These are phyloP conservation scores for Ophiocordyceps polyrhachis-furcata DNA, from an alignment of 2,329 filamentous ascomycete species.

Conservation along the genomic window DNA sequence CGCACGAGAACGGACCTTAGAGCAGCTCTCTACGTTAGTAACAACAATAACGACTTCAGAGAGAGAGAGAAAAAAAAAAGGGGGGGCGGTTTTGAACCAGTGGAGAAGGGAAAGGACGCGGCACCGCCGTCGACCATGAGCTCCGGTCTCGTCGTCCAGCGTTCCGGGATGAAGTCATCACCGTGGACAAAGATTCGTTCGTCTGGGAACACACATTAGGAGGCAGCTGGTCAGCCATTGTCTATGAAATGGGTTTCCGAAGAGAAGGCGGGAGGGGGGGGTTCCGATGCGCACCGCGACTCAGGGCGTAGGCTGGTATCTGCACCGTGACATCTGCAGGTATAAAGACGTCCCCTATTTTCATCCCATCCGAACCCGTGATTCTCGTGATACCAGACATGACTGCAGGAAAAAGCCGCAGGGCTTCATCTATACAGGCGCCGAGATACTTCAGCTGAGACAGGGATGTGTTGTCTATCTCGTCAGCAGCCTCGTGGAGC, in stretches of 20 bases:
- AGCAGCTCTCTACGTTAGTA: background rate
- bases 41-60: too few species aligned
- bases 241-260: background rate
- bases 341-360: slow-evolving; percentile 13
- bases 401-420: slow-evolving; percentile 9
- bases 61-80: too few species aligned
- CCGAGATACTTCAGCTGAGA: slow-evolving; percentile 12
- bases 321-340: slow-evolving; percentile 17
- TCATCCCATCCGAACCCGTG: slow-evolving; percentile 18
- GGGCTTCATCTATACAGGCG: slow-evolving; percentile 20
- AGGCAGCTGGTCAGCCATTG: background rate
- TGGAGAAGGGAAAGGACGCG: background rate
- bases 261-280: background rate
- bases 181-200: slow-evolving; percentile 5
- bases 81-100: background rate
- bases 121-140: slow-evolving; percentile 6
- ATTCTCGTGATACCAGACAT: slow-evolving; percentile 13
- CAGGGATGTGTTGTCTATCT: slow-evolving; percentile 2
- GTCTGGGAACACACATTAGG: too few species aligned
- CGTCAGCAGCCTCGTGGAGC: slow-evolving; percentile 1
- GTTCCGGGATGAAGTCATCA: slow-evolving; percentile 14
- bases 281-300: slow-evolving; percentile 1
- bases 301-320: slow-evolving; percentile 4
- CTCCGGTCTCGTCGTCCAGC: slow-evolving; percentile 14
- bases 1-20: background rate